A percentile compares a stretch with the other conserved stretches of the same genome.
These are phyloP conservation scores for Paramecium biaurelia DNA, from an alignment of 73 alveolate species.

Conservation along the genomic window DNA sequence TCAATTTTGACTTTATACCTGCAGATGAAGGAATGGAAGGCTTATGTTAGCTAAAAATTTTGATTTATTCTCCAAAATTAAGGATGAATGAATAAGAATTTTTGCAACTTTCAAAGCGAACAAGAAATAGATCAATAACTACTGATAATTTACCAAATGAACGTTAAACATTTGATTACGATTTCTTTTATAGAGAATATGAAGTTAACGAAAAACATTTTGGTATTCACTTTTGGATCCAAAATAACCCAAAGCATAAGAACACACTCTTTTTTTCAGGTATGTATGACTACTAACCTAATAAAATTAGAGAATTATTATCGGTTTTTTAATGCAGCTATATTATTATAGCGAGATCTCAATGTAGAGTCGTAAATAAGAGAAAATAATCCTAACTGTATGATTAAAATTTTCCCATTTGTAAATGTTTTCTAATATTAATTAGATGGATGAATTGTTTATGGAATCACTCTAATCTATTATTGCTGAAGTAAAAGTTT, in stretches of 20 bases:
- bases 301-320: neutral
- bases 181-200: constrained; percentile 44
- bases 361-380: neutral
- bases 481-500: neutral
- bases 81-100: constrained; percentile 36
- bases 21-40: neutral
- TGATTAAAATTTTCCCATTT: neutral
- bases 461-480: constrained; percentile 1
- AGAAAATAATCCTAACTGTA: constrained; percentile 7
- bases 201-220: neutral
- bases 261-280: neutral
- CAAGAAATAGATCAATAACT: neutral
- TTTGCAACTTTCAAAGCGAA: neutral
- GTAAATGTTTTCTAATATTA: neutral
- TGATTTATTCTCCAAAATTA: constrained; percentile 17
- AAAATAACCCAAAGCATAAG: neutral
- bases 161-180: neutral
- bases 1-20: constrained; percentile 22
- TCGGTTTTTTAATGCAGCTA: neutral
- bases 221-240: constrained; percentile 31
- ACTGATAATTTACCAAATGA: neutral
- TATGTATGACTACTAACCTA: neutral
- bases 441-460: constrained; percentile 5
- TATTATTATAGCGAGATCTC: neutral
- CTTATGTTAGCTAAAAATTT: neutral